A percentile compares a stretch with the other conserved stretches of the same genome.
Conservation (phyloP, 177 flowering plant genomes). For the Telopea speciosissima region DNA sequence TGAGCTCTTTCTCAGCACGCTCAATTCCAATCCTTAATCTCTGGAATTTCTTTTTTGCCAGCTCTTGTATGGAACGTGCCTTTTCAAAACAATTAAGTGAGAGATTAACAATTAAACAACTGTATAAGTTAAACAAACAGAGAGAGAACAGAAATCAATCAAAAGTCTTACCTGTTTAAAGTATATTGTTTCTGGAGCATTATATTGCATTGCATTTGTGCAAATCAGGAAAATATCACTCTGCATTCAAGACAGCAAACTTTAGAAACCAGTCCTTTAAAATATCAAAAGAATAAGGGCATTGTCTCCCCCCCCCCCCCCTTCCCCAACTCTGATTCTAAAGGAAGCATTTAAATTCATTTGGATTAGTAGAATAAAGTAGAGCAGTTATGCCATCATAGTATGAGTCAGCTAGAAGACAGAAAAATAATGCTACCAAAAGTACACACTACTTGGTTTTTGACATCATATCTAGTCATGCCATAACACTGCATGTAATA, state of each 20-base stretch:
- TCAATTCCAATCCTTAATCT: slow-evolving; percentile 43
- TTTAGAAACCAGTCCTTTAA: slow-evolving; percentile 3
- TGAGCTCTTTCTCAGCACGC: slow-evolving; percentile 44
- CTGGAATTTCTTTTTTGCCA: slow-evolving; percentile 74
- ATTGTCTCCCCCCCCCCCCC: not conserved
- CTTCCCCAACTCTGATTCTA: not conserved
- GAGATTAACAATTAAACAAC: not conserved
- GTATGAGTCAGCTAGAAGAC: not conserved
- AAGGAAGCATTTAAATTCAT: not conserved
- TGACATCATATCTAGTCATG: not conserved
- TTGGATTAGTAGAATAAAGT: not conserved
- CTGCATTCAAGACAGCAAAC: slow-evolving; percentile 46
- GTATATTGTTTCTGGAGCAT: slow-evolving; percentile 84
- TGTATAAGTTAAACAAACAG: not conserved
- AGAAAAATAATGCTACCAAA: not conserved
- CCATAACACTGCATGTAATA: not conserved
- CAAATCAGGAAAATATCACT: slow-evolving; percentile 78
- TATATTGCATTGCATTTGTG: slow-evolving; percentile 95
- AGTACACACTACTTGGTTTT: not conserved
- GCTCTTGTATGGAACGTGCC: slow-evolving; percentile 87
- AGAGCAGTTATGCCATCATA: not conserved
- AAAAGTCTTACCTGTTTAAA: slow-evolving; percentile 60
- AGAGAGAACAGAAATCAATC: not conserved
- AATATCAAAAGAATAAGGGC: not conserved
- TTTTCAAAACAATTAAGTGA: slow-evolving; percentile 20